phyloP scores from a whole-genome alignment of 106 monocot species.

The Alisma plantagoaquatica region DNA sequence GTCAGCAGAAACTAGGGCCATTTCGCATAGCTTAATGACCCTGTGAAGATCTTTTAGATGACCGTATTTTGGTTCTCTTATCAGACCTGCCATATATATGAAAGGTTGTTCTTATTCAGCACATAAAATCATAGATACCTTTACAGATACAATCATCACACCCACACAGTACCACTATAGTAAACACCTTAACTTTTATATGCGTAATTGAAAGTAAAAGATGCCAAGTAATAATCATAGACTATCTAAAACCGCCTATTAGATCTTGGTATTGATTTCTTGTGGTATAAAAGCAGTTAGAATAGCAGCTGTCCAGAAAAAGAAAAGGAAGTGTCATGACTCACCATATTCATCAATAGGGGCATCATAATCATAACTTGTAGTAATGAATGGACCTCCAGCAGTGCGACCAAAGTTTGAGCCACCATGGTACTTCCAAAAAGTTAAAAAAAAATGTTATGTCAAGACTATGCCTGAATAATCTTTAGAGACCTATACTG shows the following conservation, averaged over 20 bases:
- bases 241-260: conserved; percentile 66
- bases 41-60: no score
- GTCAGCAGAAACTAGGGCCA: conserved; percentile 17
- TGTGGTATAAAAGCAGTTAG: neutral
- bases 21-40: conserved; percentile 21
- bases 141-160: no score
- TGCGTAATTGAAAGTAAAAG: no score
- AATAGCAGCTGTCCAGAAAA: no score
- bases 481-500: no score
- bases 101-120: no score
- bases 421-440: conserved; percentile 26
- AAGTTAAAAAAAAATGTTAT: neutral
- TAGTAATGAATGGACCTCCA: conserved; percentile 27
- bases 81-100: conserved; percentile 14
- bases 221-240: no score
- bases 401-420: conserved; percentile 26
- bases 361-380: conserved; percentile 31
- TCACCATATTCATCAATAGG: conserved; percentile 30
- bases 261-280: conserved; percentile 31
- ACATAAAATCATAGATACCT: no score
- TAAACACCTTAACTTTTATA: no score
- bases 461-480: no score
- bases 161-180: no score
- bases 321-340: no score
- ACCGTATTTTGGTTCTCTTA: conserved; percentile 28